Base-by-base conservation (phyloP, 202 grass and related monocot genomes). In the Bolboschoenoplectus hybrid region DNA sequence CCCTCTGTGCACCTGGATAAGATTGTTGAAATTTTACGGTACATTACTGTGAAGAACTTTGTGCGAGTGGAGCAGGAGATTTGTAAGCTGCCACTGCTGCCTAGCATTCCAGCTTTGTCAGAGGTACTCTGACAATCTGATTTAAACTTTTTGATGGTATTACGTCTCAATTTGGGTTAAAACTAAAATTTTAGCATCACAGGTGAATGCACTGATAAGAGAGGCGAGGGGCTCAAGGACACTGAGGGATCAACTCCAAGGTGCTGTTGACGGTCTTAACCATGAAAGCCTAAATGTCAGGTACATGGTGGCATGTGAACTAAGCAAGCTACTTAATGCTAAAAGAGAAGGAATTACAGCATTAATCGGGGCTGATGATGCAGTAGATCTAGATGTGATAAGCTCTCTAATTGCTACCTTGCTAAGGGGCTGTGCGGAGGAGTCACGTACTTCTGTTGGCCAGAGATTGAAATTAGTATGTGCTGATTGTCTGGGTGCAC, bases 211-310 rank as follows among this genome's bases (percentile, higher is more conserved):
- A 86, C 85, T 95, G 63, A 91, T 98, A 94, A 92, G 95, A 76
- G 90, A 94, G 85, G 96, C 96, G 77, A 98, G 93, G 85, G 96
- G 93, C 87, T 87, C 87, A 83, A 94, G 91, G 89, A 92, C 90
- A 7, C 86, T 98, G 52, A 85, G 84, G 78, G 96, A 98, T 88
- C 90, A 95, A 89, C 90, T 98, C 67, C 91, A 95, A 89, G 93
- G 91, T 91, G 91, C 93, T 62, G 85, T 92, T 46, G 82, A 91
- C 89, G 96, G 93, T 89, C 93, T 98, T 92, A 95, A 94, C 71
- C 96, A 95, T 78, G 96, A 95, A 80, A 95, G 96, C 88, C 63
- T 98, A 88, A 98, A 98, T 91, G 96, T 95, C 83, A 92, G 93
- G 67, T 98, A 98, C 86, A 95, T 95, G 93, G 91, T 95, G 85